A percentile compares a stretch with the other conserved stretches of the same genome.
phyloP scores from a whole-genome alignment of 345 rosid genomes.

The Rhizophora mangle region DNA sequence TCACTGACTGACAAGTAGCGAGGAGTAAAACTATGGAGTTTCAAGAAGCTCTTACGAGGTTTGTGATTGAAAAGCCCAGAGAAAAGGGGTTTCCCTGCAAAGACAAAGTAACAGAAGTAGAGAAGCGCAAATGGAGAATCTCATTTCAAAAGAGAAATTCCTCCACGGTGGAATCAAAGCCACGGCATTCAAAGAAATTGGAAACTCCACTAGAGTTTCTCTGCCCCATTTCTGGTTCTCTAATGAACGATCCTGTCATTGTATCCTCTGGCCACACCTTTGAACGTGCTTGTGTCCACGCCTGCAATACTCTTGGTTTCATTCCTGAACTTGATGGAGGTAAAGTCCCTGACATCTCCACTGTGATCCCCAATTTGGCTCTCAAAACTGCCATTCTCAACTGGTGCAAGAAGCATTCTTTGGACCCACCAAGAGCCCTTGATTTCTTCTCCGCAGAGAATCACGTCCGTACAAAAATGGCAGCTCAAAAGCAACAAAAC shows the following conservation, averaged over 20 bases:
- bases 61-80: neutral
- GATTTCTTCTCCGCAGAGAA: constrained; percentile 47
- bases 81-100: neutral
- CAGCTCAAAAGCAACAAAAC: constrained; percentile 33
- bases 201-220: constrained; percentile 52
- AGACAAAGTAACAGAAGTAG: neutral
- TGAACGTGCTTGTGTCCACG: constrained; percentile 60
- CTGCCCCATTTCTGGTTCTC: constrained; percentile 65
- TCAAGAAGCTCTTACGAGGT: constrained; percentile 25
- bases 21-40: constrained; percentile 14
- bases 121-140: constrained; percentile 47
- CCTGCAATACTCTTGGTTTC: constrained; percentile 55
- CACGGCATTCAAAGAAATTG: neutral
- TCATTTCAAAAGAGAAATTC: constrained; percentile 34
- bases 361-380: constrained; percentile 75
- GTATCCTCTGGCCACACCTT: constrained; percentile 92
- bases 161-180: constrained; percentile 25
- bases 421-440: constrained; percentile 51
- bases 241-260: constrained; percentile 85
- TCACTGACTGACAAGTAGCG: neutral
- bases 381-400: constrained; percentile 65
- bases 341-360: constrained; percentile 56
- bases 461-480: constrained; percentile 40
- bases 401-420: constrained; percentile 50
- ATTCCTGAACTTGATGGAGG: constrained; percentile 36